Conservation (phyloP, 768 basidiomycete genomes). For the Postia placenta region DNA sequence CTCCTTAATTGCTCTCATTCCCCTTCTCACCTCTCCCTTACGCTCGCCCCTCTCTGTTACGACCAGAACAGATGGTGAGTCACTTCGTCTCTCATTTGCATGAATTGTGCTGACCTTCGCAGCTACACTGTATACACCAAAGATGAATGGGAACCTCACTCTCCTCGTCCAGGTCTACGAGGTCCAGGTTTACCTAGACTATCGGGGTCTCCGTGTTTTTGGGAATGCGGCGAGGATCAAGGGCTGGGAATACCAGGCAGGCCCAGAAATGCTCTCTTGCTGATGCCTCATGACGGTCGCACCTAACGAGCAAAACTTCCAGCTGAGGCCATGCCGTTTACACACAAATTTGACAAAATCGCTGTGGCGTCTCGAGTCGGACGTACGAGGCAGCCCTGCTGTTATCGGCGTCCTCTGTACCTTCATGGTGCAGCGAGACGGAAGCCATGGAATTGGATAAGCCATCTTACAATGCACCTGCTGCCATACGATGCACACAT, state of each 20-base stretch:
- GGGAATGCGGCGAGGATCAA: not conserved
- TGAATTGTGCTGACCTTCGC: no score
- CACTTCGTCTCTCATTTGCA: no score
- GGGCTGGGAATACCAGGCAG: not conserved
- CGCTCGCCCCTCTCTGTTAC: no score
- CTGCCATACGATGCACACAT: not conserved
- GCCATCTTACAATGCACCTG: not conserved
- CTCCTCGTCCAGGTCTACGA: not conserved
- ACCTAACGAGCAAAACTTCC: no score
- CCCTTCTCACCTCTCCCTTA: no score
- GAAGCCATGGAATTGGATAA: conserved; percentile 10
- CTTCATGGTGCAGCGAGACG: conserved; percentile 9
- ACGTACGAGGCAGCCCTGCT: conserved; percentile 10
- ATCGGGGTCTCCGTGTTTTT: not conserved
- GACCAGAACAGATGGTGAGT: no score
- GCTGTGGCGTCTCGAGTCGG: conserved; percentile 9
- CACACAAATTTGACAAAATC: not conserved
- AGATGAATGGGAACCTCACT: not conserved
- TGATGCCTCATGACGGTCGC: no score
- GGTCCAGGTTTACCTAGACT: not conserved
- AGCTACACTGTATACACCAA: not conserved
- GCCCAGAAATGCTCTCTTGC: no score
- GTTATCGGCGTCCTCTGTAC: conserved; percentile 11
- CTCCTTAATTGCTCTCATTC: not conserved
- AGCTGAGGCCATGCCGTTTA: no score